A percentile compares a stretch with the other conserved stretches of the same genome.
These are phyloP conservation scores for Malus hybrid DNA, from an alignment of 331 rosid species.

Conservation along the genomic window DNA sequence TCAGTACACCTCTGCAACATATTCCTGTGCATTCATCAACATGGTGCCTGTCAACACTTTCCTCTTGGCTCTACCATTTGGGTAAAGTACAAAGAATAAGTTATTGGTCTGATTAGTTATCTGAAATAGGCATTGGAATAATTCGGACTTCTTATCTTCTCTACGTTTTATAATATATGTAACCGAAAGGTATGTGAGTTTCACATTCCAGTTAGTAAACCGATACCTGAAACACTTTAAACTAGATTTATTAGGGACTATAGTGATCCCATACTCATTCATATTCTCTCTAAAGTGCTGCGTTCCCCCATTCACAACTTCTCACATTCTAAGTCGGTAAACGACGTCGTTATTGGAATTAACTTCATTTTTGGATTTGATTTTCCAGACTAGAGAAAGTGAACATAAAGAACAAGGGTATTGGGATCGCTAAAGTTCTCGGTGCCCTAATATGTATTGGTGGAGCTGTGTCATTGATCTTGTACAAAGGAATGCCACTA, in stretches of 20 bases:
- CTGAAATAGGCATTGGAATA: too few species aligned
- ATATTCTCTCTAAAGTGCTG: conserved; percentile 3
- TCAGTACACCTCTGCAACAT: conserved; percentile 57
- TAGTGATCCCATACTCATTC: background rate
- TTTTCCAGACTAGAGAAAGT: conserved; percentile 61
- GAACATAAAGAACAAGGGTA: conserved; percentile 39
- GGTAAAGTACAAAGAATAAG: conserved; percentile 32
- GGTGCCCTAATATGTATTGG: conserved; percentile 52
- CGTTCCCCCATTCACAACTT: conserved; percentile 42
- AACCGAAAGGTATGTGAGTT: background rate
- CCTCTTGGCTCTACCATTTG: conserved; percentile 63
- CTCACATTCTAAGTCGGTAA: too few species aligned
- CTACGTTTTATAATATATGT: conserved; percentile 27
- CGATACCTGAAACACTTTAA: background rate
- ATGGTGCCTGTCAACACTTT: conserved; percentile 74
- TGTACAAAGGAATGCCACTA: conserved; percentile 64
- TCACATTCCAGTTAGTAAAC: conserved; percentile 61
- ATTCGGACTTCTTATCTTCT: conserved; percentile 19
- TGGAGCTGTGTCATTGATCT: conserved; percentile 51
- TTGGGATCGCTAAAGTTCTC: conserved; percentile 54
- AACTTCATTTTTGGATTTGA: conserved; percentile 1
- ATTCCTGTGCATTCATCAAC: conserved; percentile 78
- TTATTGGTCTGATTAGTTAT: too few species aligned
- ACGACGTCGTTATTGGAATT: background rate
- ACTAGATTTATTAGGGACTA: too few species aligned